Conservation (phyloP, 1,284 basidiomycete genomes). For the Coniferiporia weirii region DNA sequence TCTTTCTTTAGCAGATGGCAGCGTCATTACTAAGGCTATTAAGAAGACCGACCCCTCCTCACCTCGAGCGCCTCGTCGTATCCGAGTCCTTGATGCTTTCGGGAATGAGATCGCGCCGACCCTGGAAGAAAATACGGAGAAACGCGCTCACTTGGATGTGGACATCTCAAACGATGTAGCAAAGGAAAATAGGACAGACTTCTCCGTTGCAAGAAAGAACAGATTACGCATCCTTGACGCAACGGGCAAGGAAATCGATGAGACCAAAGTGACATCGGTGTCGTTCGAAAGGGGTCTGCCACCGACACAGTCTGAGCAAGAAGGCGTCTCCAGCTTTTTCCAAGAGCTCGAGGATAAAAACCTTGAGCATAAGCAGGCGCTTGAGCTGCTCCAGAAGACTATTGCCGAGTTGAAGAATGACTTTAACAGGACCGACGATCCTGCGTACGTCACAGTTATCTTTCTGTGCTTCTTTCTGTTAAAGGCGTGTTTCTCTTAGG, state of each 20-base stretch:
- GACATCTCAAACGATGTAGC: constrained; percentile 7
- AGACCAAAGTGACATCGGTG: constrained; percentile 15
- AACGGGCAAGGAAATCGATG: constrained; percentile 55
- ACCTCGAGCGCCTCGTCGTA: constrained; percentile 31
- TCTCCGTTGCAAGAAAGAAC: constrained; percentile 32
- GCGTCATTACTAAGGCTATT: constrained; percentile 10
- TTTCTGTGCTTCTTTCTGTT: not conserved
- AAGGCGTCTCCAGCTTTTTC: constrained; percentile 25
- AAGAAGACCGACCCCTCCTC: not conserved
- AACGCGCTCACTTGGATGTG: constrained; percentile 2
- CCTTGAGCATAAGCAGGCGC: constrained; percentile 43
- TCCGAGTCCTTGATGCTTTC: constrained; percentile 58
- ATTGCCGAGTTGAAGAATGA: constrained; percentile 50
- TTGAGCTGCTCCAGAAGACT: constrained; percentile 50
- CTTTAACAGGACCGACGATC: constrained; percentile 26
- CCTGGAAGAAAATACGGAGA: constrained; percentile 19
- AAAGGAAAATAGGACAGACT: constrained; percentile 11
- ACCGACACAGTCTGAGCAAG: constrained; percentile 19
- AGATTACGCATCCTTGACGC: constrained; percentile 59
- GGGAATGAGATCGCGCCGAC: constrained; percentile 28
- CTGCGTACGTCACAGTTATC: constrained; percentile 3
- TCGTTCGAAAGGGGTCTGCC: not conserved
- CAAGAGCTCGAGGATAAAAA: constrained; percentile 29
- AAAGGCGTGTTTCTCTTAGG: constrained; percentile 2
- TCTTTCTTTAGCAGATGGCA: constrained; percentile 5